Conservation (phyloP, 208 protist genomes). For the Naegleria fowleri region DNA sequence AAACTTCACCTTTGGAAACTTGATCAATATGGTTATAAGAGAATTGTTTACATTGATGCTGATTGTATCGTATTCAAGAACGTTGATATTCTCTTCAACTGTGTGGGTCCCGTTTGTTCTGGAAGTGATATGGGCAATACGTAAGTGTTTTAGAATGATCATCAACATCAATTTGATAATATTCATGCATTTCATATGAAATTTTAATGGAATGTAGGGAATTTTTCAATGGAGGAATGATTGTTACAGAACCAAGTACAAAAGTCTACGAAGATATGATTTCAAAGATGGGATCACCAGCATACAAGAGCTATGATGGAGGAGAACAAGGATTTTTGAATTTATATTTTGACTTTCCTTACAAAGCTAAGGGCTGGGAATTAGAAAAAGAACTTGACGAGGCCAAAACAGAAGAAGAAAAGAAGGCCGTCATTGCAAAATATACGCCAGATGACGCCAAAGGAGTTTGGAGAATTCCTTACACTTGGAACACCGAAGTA, state of each 20-base stretch:
- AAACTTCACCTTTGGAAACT: not conserved
- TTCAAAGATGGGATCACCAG: not conserved
- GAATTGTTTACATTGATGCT: not conserved
- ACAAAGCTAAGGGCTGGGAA: not conserved
- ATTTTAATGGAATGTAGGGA: too few relatives aligned
- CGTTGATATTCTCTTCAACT: not conserved
- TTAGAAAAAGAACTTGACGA: not conserved
- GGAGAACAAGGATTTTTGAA: conserved; percentile 27
- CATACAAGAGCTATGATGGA: conserved; percentile 17
- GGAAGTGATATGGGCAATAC: not conserved
- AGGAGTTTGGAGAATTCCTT: not conserved
- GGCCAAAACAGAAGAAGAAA: not conserved
- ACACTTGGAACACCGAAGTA: conserved; percentile 3
- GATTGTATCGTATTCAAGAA: not conserved
- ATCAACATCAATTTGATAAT: not conserved
- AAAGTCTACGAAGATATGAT: conserved; percentile 20
- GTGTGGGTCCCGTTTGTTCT: not conserved
- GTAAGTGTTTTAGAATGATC: not conserved
- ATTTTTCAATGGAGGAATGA: conserved; percentile 22
- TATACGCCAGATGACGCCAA: not conserved
- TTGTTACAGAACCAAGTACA: not conserved
- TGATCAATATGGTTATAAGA: not conserved
- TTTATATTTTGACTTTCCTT: conserved; percentile 18
- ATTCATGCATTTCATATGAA: too few relatives aligned
- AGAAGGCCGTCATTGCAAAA: not conserved